Evolutionary conservation across 768 basidiomycete species (phyloP).

Genomic region (Amanita inopinata): DNA sequence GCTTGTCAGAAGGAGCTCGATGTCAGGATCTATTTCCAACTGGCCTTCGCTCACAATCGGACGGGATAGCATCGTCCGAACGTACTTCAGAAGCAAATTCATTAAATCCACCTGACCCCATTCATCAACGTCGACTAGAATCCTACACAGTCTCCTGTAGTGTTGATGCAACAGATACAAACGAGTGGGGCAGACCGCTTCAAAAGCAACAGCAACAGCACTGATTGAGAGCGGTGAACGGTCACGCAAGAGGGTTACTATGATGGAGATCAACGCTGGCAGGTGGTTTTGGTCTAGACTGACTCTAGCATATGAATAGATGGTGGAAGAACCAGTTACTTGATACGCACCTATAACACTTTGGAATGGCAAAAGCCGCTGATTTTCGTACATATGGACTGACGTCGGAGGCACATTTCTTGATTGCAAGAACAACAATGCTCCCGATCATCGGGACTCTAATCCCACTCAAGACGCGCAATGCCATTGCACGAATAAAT

Average conservation of each 20-base stretch:
- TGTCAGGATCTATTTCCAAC: slow-evolving; percentile 68
- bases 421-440: slow-evolving; percentile 79
- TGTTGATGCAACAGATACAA: slow-evolving; percentile 85
- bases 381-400: slow-evolving; percentile 95
- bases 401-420: slow-evolving; percentile 84
- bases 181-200: slow-evolving; percentile 76
- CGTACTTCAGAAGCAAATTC: slow-evolving; percentile 74
- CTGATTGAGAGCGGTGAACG: slow-evolving; percentile 84
- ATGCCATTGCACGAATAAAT: slow-evolving; percentile 91
- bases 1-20: slow-evolving; percentile 62
- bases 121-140: slow-evolving; percentile 89
- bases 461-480: slow-evolving; percentile 89
- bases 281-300: slow-evolving; percentile 74
- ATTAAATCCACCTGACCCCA: slow-evolving; percentile 89
- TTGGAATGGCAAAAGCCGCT: slow-evolving; percentile 83
- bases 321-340: neutral
- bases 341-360: slow-evolving; percentile 54
- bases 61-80: slow-evolving; percentile 69
- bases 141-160: slow-evolving; percentile 73
- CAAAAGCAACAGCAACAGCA: slow-evolving; percentile 77
- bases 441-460: slow-evolving; percentile 82
- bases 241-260: slow-evolving; percentile 58
- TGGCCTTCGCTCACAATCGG: slow-evolving; percentile 30
- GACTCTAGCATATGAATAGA: slow-evolving; percentile 6
- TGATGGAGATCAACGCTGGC: slow-evolving; percentile 56